Percentiles rank a stretch among this genome's conserved stretches.
Conservation (phyloP, 768 basidiomycete genomes). For the Lentinula aciculospora region DNA sequence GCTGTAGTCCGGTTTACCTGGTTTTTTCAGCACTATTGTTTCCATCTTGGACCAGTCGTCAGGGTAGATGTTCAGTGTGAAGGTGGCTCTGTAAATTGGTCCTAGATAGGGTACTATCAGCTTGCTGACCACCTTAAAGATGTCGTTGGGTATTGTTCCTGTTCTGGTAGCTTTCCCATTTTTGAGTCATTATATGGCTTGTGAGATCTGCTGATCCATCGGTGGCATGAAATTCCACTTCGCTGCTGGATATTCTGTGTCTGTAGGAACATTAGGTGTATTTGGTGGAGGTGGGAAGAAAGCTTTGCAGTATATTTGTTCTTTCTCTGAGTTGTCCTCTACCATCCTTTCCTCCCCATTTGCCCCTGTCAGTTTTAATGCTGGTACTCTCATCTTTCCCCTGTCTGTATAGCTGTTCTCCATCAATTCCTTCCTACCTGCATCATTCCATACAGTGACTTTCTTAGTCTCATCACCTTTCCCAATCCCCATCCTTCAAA, state of each 20-base stretch:
- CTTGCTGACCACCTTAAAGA: constrained; percentile 20
- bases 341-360: no score
- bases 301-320: neutral
- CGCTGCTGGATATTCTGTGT: neutral
- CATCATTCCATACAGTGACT: constrained; percentile 15
- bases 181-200: neutral
- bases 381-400: neutral
- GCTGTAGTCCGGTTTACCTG: neutral
- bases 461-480: no score
- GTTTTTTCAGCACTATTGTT: neutral
- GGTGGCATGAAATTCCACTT: neutral
- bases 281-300: neutral
- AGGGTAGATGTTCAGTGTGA: constrained; percentile 16
- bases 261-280: neutral
- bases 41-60: neutral
- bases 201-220: neutral
- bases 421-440: neutral
- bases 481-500: no score
- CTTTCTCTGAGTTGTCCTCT: neutral
- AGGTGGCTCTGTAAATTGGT: constrained; percentile 21
- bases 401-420: neutral
- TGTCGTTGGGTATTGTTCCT: neutral
- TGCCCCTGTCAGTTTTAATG: neutral
- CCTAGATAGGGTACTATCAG: constrained; percentile 19
- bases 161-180: neutral